Conservation (phyloP, 805 yeast species). For the Suhomyces prunicola region DNA sequence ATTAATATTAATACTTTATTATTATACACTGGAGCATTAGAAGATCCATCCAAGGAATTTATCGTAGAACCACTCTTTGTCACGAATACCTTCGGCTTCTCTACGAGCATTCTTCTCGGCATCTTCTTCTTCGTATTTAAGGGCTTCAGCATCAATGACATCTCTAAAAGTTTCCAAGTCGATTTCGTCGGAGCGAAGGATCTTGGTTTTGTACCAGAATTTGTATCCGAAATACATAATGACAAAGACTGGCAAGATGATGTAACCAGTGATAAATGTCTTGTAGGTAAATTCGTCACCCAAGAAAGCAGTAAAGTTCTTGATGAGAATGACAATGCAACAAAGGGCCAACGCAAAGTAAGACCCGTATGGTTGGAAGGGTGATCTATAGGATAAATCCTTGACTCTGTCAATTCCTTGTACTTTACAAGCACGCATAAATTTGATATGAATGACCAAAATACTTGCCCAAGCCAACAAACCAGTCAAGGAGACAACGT, state of each 20-base stretch:
- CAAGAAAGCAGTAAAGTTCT: constrained; percentile 71
- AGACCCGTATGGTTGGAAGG: constrained; percentile 67
- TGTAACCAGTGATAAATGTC: constrained; percentile 73
- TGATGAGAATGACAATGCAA: constrained; percentile 54
- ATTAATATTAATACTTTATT: background rate
- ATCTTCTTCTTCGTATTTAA: constrained; percentile 25
- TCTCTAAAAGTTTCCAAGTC: constrained; percentile 59
- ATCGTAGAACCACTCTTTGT: constrained; percentile 48
- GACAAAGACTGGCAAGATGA: constrained; percentile 65
- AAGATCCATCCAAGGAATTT: constrained; percentile 49
- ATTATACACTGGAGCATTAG: constrained; percentile 15
- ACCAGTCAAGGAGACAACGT: constrained; percentile 74
- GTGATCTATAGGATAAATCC: constrained; percentile 58
- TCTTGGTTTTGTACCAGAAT: constrained; percentile 47
- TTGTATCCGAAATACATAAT: constrained; percentile 59
- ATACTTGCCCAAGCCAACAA: constrained; percentile 73
- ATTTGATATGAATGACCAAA: constrained; percentile 62
- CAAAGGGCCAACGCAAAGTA: constrained; percentile 56
- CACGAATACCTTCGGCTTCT: constrained; percentile 40
- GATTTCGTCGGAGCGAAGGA: constrained; percentile 52
- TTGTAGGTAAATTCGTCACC: constrained; percentile 55
- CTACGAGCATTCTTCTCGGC: constrained; percentile 23
- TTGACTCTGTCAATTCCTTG: constrained; percentile 58
- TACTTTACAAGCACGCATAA: constrained; percentile 60
- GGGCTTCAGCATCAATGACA: constrained; percentile 47